Evolutionary conservation across 257 asterid species (phyloP).

Genomic region (Leonotis leonurus): DNA sequence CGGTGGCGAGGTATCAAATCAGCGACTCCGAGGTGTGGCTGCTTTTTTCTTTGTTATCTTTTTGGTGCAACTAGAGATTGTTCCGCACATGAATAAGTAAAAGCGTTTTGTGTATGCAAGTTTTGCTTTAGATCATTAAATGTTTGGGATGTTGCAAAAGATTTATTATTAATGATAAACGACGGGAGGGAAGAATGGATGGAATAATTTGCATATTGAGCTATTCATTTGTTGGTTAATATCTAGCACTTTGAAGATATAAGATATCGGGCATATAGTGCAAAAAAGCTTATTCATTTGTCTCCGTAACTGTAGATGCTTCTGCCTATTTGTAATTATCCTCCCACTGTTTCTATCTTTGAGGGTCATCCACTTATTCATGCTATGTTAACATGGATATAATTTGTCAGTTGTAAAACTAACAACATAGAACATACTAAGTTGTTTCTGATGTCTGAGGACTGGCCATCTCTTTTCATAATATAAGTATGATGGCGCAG

Average conservation of each 20-base stretch:
- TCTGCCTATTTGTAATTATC: too few species aligned
- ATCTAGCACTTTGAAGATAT: too few species aligned
- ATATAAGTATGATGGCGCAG: neutral
- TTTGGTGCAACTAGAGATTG: neutral
- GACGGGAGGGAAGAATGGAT: too few species aligned
- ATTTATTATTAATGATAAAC: neutral
- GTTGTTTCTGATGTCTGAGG: neutral
- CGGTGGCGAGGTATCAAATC: constrained; percentile 48
- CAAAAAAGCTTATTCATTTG: too few species aligned
- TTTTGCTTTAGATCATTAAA: neutral
- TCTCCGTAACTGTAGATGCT: too few species aligned
- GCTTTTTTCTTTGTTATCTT: neutral
- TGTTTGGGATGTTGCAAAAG: constrained; percentile 1
- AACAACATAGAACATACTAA: too few species aligned
- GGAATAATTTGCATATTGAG: neutral
- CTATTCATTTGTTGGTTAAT: too few species aligned
- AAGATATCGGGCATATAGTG: too few species aligned
- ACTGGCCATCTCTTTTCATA: neutral
- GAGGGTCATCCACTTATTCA: too few species aligned
- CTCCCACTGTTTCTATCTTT: too few species aligned
- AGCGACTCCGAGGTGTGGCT: constrained; percentile 63
- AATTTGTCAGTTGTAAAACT: neutral
- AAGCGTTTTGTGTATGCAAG: neutral
- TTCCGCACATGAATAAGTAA: neutral
- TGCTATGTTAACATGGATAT: neutral